Evolutionary conservation across 495 filamentous ascomycete genomes (phyloP), one percentile per base, ranked within the genome.

Genomic region (Hypomontagnella monticulosa): DNA sequence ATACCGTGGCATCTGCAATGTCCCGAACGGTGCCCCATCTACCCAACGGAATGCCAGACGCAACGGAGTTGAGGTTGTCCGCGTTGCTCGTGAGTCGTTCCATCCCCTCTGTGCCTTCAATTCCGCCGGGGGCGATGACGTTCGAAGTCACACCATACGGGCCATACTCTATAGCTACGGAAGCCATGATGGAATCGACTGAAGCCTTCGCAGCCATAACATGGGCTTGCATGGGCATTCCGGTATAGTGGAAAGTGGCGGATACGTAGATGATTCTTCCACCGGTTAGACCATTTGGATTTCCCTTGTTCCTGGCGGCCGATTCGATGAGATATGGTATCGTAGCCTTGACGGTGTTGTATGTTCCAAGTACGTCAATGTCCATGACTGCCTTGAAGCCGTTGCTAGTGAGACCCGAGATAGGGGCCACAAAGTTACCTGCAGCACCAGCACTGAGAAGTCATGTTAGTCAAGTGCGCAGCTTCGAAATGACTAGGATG

Each of bases 331-430:
- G 84, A 67, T 97, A 82, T 0, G 91, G 89, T 5, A 97, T 76
- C 0, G 91, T 93, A 1, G 95, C 94, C 79, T 99, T 99, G 66
- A 97, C 82, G 5, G 92, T 97, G 77, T 98, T 96, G 76, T 89
- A 99, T 4, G 91, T 95, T 23, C 95, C 95, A 23, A 97, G 75
- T 1, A 97, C 88, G 73, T 99, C 95, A 70, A 99, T 99, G 43
- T 99, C 95, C 64, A 99, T 93, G 38, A 99, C 95, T 0, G 91
- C 82, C 75, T 93, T 97, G 85, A 99, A 97, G 14, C 91, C 95
- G 72, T 97, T 97, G 42, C 89, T 76, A 1, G 85, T 90, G 3
- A 97, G 84, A 58, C 89, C 89, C 18, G 88, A 80, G 66, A 98
- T 91, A 1, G 94, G 89, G 4, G 94, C 89, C 18, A 99, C 84